Base-by-base conservation (phyloP, 257 asterid genomes). In the Ilex asprella region DNA sequence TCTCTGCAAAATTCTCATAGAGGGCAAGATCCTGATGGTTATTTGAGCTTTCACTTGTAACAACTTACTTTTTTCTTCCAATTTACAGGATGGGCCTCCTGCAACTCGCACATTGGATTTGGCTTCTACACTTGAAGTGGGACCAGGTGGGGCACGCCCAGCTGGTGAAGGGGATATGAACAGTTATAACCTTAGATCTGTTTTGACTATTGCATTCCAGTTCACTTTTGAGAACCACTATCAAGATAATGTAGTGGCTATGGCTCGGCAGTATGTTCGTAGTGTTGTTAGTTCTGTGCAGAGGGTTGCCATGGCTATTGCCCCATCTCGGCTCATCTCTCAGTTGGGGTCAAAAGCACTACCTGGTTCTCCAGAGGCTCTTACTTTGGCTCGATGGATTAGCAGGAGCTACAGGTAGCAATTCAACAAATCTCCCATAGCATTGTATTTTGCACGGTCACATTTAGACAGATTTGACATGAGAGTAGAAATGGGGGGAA, bases 201-300 rank as follows among this genome's bases (percentile, higher is more conserved):
- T 93, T 21, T 67, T 93, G 75, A 93, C 96, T 16, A 93, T 93
- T 12, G 97, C 96, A 0, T 93, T 93, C 72, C 99, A 93, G 92
- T 93, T 93, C 81, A 77, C 90, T 31, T 89, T 87, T 66, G 99
- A 85, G 70, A 79, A 67, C 74, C 95, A 93, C 78, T 82, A 79
- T 70, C 85, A 75, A 58, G 97, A 93, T 60, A 82, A 88, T 30
- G 95, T 93, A 13, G 95, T 94, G 67, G 88, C 82, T 29, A 93
- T 93, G 99, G 99, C 97, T 44, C 89, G 95, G 30, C 97, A 93
- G 30, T 93, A 93, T 59, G 83, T 93, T 4, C 83, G 94, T 12
- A 82, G 89, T 69, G 85, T 93, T 2, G 95, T 89, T 35, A 84
- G 83, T 54, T 89, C 96, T 0, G 97, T 93, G 47, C 95, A 89